Conservation (phyloP, 768 basidiomycete genomes). For the Dentipellis fragilis region DNA sequence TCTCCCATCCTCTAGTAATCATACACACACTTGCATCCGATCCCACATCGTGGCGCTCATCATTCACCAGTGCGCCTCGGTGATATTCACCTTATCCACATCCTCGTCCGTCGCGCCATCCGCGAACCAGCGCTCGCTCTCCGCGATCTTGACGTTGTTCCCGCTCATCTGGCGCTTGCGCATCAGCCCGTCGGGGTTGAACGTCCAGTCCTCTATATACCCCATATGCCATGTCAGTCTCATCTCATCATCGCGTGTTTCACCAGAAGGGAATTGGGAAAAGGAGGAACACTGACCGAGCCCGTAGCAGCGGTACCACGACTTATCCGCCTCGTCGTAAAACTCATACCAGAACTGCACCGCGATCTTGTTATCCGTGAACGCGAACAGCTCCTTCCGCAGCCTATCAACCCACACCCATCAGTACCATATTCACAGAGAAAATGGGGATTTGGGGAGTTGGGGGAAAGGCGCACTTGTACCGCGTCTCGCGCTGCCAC, state of each 20-base stretch:
- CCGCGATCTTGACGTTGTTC: slow-evolving; percentile 34
- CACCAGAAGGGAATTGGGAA: background rate
- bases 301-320: slow-evolving; percentile 39
- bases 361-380: slow-evolving; percentile 42
- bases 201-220: slow-evolving; percentile 42
- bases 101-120: slow-evolving; percentile 22
- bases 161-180: slow-evolving; percentile 42
- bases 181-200: slow-evolving; percentile 40
- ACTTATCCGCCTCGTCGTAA: slow-evolving; percentile 33
- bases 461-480: slow-evolving; percentile 17
- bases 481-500: slow-evolving; percentile 42
- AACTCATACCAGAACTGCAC: slow-evolving; percentile 38
- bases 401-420: background rate
- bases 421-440: background rate
- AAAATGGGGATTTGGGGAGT: background rate
- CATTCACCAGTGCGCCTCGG: background rate
- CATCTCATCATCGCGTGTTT: background rate
- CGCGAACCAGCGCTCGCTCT: slow-evolving; percentile 43
- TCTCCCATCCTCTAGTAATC: too few relatives aligned
- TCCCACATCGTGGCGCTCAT: background rate
- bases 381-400: slow-evolving; percentile 27
- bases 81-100: slow-evolving; percentile 28
- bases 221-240: background rate
- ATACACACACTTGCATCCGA: too few relatives aligned
- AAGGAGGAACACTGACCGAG: slow-evolving; percentile 17